phyloP scores from a whole-genome alignment of 164 flowering plant species.

The Vitis labrusca region DNA sequence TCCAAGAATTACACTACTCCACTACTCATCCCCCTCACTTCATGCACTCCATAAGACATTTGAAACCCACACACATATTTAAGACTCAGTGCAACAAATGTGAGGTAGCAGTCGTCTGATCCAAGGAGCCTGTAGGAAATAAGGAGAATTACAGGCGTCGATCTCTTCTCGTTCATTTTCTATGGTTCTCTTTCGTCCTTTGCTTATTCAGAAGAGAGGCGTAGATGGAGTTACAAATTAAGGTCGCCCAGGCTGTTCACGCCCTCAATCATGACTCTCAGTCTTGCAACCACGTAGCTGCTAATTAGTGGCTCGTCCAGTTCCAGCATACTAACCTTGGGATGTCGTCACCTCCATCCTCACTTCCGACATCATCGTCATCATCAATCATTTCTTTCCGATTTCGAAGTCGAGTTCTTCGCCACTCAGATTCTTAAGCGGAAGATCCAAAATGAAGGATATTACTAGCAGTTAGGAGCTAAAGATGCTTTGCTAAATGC shows the following conservation, averaged over 20 bases:
- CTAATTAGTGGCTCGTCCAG: slow-evolving; percentile 95
- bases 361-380: slow-evolving; percentile 38
- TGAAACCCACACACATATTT: too few species aligned
- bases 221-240: slow-evolving; percentile 57
- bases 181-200: background rate
- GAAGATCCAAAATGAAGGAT: slow-evolving; percentile 92
- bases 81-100: too few species aligned
- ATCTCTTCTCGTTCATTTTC: background rate
- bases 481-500: slow-evolving; percentile 83
- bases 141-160: slow-evolving; percentile 1
- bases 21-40: too few species aligned
- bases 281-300: slow-evolving; percentile 88
- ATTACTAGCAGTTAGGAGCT: slow-evolving; percentile 58
- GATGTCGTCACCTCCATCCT: slow-evolving; percentile 82
- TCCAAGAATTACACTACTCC: too few species aligned
- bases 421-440: slow-evolving; percentile 95
- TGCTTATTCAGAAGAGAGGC: slow-evolving; percentile 5
- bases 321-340: slow-evolving; percentile 88
- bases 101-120: background rate
- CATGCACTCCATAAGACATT: too few species aligned
- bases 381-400: slow-evolving; percentile 23
- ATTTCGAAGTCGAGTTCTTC: slow-evolving; percentile 82
- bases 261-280: slow-evolving; percentile 83
- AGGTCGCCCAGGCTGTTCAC: slow-evolving; percentile 84
- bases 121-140: background rate